Base-by-base conservation (phyloP, 1,139 yeast genomes). In the Lodderomyces beijingensis region DNA sequence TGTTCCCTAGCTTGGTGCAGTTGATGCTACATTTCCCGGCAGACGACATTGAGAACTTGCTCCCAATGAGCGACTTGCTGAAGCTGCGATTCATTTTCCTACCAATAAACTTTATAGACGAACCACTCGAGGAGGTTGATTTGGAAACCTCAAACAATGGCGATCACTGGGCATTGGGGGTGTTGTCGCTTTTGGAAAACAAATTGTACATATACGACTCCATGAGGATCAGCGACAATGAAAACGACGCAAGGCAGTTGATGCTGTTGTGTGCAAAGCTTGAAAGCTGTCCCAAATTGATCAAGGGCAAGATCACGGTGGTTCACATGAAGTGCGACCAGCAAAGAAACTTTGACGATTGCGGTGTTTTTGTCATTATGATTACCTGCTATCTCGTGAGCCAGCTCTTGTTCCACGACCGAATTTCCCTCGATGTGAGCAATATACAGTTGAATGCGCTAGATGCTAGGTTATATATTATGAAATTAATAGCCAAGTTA, bases 291-390 rank as follows among this genome's bases (percentile, higher is more conserved):
- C 47, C 46, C 22, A 37, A 39, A 13, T 40, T 57, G 14, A 42
- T 53, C 21, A 16, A 23, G 16, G 32, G 44, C 5, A 39, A 37
- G 19, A 43, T 65, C 12, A 45, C 50, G 25, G 38, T 63, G 2
- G 36, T 52, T 5, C 44, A 49, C 18, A 51, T 59, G 54, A 49
- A 50, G 28, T 65, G 70, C 33, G 65, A 62, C 41, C 74, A 68
- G 40, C 74, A 68, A 40, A 47, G 54, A 5, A 68, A 68, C 40
- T 65, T 61, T 30, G 73, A 67, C 42, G 74, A 68, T 44, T 68
- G 74, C 44, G 74, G 74, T 0, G 66, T 68, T 4, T 65, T 53
- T 41, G 46, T 64, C 30, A 49, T 65, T 18, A 66, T 67, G 73
- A 55, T 60, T 15, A 55, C 71, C 7, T 59, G 70, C 36, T 51